Evolutionary conservation across 2,329 filamentous ascomycete genomes (phyloP).

Genomic region (Aspergillus hiratsukae): DNA sequence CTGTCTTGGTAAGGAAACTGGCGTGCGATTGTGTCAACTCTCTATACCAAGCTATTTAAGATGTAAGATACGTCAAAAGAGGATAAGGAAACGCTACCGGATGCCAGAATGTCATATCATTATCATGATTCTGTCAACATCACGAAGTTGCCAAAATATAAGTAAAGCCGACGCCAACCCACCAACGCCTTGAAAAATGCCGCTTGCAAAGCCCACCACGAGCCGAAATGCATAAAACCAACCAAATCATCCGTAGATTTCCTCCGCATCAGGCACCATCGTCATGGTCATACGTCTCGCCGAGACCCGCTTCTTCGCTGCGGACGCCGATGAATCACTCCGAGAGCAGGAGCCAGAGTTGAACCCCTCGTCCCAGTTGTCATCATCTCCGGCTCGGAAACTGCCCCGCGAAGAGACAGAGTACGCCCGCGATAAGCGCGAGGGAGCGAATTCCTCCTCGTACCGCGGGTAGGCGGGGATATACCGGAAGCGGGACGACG

Average conservation of each 20-base stretch:
- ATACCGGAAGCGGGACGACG: constrained; percentile 26
- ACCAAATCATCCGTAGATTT: constrained; percentile 27
- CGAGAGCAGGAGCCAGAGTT: not conserved
- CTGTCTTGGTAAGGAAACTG: no score
- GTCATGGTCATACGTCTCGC: constrained; percentile 26
- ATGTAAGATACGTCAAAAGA: not conserved
- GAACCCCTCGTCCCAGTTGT: not conserved
- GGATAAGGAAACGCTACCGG: not conserved
- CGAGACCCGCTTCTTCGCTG: constrained; percentile 19
- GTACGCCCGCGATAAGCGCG: not conserved
- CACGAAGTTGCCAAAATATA: not conserved
- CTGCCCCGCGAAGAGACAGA: constrained; percentile 8
- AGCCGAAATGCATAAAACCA: not conserved
- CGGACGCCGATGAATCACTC: constrained; percentile 13
- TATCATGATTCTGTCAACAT: not conserved
- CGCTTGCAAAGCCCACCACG: not conserved
- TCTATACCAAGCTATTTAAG: not conserved
- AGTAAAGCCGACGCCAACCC: not conserved
- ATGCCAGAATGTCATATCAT: not conserved
- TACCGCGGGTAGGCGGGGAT: constrained; percentile 27
- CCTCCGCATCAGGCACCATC: constrained; percentile 36
- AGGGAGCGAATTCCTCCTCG: constrained; percentile 15
- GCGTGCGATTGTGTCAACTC: not conserved
- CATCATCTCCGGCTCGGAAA: not conserved
- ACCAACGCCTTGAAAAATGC: constrained; percentile 1